phyloP scores from a whole-genome alignment of 106 monocot species.

The Posidonia australis region DNA sequence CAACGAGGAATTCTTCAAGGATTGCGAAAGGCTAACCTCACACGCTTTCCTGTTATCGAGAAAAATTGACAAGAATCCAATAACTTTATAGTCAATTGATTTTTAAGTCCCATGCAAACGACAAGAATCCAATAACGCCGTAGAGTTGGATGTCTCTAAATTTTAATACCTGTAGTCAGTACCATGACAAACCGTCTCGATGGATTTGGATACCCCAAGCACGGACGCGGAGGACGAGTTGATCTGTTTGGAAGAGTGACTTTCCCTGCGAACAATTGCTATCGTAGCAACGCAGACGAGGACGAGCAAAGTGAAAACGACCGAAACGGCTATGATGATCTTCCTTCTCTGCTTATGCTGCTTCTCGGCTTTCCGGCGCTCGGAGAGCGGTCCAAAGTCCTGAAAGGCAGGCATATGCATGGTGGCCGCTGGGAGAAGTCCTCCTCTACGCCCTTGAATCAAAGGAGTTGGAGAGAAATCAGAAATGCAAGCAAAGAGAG shows the following conservation, averaged over 20 bases:
- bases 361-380: conserved; percentile 16
- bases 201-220: not conserved
- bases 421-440: no score
- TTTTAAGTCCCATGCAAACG: no score
- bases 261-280: not conserved
- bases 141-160: no score
- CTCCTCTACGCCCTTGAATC: no score
- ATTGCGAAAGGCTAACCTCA: conserved; percentile 8
- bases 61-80: no score
- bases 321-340: not conserved
- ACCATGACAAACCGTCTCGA: not conserved
- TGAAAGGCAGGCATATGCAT: conserved; percentile 14
- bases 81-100: no score
- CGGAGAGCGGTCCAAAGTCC: conserved; percentile 20
- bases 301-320: not conserved
- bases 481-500: no score
- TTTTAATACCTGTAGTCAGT: no score
- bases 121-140: no score
- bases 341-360: conserved; percentile 11
- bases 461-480: no score
- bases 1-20: conserved; percentile 1
- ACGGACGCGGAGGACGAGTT: not conserved
- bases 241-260: not conserved
- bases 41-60: conserved; percentile 19
- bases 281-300: not conserved